Evolutionary conservation across 768 basidiomycete genomes (phyloP).

Genomic region (Rhizopogon salebrosus): DNA sequence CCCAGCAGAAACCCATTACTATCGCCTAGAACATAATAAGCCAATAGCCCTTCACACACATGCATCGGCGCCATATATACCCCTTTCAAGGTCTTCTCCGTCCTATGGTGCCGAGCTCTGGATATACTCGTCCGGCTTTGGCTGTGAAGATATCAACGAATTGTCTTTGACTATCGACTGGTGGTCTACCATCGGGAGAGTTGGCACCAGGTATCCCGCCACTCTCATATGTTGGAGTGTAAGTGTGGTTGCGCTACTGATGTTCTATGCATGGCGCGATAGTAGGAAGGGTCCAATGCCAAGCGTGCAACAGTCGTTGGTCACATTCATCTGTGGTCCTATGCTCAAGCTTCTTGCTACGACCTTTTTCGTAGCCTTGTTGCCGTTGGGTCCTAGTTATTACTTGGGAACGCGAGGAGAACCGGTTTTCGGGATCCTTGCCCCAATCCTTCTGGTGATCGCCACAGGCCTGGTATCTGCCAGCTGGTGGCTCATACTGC

Average conservation of each 20-base stretch:
- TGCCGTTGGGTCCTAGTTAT: constrained; percentile 52
- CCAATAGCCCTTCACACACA: constrained; percentile 58
- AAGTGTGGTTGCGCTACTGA: constrained; percentile 56
- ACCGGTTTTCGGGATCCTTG: constrained; percentile 28
- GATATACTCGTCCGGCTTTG: constrained; percentile 50
- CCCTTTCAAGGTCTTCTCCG: constrained; percentile 12
- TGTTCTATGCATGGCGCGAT: constrained; percentile 47
- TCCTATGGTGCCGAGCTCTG: constrained; percentile 45
- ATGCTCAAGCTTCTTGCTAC: constrained; percentile 38
- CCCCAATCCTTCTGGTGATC: constrained; percentile 46
- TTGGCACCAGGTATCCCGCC: constrained; percentile 70
- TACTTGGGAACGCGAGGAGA: constrained; percentile 60
- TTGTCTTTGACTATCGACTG: constrained; percentile 64
- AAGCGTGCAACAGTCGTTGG: constrained; percentile 44
- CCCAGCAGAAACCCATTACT: constrained; percentile 62
- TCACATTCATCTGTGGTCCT: constrained; percentile 32
- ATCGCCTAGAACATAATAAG: constrained; percentile 37
- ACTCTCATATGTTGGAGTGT: constrained; percentile 69
- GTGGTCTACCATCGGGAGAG: constrained; percentile 64
- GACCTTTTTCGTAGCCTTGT: constrained; percentile 41
- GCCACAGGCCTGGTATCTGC: constrained; percentile 61
- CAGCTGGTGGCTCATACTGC: constrained; percentile 49
- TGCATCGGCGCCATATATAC: constrained; percentile 59
- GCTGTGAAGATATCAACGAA: constrained; percentile 35
- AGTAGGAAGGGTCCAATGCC: constrained; percentile 31